A percentile compares a stretch with the other conserved stretches of the same genome.
These are phyloP conservation scores for Vaccinium vitisidaea DNA, from an alignment of 148 eudicot genomes.

Conservation along the genomic window DNA sequence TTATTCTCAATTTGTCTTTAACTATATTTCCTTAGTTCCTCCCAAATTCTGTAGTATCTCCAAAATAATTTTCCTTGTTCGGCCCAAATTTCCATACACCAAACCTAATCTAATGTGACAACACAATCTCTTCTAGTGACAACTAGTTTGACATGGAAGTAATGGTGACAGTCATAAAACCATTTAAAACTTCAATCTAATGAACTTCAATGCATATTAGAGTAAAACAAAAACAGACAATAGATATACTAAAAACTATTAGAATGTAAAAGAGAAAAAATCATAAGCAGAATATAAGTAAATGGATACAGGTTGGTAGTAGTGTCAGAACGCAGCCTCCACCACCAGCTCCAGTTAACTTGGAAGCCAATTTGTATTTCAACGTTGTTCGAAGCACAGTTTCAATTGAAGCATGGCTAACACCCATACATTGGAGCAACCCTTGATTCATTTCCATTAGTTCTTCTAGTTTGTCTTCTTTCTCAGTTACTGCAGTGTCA, in stretches of 20 bases:
- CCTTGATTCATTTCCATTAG: slow-evolving; percentile 98
- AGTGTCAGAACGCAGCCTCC: slow-evolving; percentile 96
- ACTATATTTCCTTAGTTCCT: background rate
- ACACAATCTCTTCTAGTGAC: background rate
- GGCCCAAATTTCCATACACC: background rate
- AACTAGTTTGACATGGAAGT: background rate
- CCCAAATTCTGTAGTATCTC: background rate
- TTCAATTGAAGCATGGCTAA: slow-evolving; percentile 89
- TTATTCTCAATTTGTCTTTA: background rate
- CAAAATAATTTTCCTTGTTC: background rate
- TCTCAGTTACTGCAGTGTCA: slow-evolving; percentile 56
- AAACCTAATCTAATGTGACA: background rate
- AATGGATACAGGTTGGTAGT: slow-evolving; percentile 82
- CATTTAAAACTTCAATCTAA: background rate
- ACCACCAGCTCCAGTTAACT: slow-evolving; percentile 97
- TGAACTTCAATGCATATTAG: background rate
- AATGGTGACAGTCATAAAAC: background rate
- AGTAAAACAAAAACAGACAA: background rate
- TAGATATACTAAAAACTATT: background rate
- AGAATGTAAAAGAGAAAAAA: background rate
- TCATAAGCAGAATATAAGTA: slow-evolving; percentile 11
- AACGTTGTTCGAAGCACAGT: slow-evolving; percentile 71
- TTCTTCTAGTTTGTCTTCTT: slow-evolving; percentile 79
- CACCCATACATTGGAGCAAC: slow-evolving; percentile 93
- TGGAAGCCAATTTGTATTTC: slow-evolving; percentile 78